phyloP scores from a whole-genome alignment of 352 stramenopile genomes.

The Elongisporangium prolatum region DNA sequence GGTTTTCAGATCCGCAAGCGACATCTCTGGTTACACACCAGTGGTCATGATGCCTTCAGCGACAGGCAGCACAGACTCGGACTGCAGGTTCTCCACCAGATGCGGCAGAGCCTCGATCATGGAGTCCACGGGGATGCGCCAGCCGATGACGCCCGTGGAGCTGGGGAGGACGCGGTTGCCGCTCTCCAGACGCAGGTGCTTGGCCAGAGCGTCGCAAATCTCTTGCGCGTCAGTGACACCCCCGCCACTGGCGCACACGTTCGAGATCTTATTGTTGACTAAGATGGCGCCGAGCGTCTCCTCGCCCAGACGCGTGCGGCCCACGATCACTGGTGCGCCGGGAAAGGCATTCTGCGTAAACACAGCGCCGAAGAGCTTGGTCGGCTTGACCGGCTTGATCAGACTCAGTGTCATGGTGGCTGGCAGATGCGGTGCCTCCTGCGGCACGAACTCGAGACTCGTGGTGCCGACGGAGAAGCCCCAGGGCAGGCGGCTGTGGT shows the following conservation, averaged over 20 bases:
- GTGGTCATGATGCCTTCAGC: constrained; percentile 98
- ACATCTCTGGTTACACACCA: constrained; percentile 21
- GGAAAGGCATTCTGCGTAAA: constrained; percentile 92
- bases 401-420: constrained; percentile 85
- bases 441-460: constrained; percentile 78
- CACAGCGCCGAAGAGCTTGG: constrained; percentile 81
- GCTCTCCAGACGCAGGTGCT: constrained; percentile 78
- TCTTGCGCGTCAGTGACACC: constrained; percentile 91
- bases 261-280: constrained; percentile 99
- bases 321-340: constrained; percentile 87
- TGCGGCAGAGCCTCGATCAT: constrained; percentile 80
- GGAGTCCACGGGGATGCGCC: constrained; percentile 93
- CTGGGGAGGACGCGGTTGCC: constrained; percentile 90
- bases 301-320: constrained; percentile 86
- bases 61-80: constrained; percentile 89
- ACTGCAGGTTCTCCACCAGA: constrained; percentile 88
- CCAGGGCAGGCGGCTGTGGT: constrained; percentile 81
- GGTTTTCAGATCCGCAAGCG: neutral
- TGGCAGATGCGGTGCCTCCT: constrained; percentile 75
- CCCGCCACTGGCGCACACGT: constrained; percentile 94
- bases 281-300: constrained; percentile 92
- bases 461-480: constrained; percentile 84
- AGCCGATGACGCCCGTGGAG: constrained; percentile 98
- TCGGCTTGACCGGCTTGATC: constrained; percentile 84
- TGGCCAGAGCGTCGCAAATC: constrained; percentile 91